Conservation (phyloP, 169 alveolate genomes). For the Babesia ovata region DNA sequence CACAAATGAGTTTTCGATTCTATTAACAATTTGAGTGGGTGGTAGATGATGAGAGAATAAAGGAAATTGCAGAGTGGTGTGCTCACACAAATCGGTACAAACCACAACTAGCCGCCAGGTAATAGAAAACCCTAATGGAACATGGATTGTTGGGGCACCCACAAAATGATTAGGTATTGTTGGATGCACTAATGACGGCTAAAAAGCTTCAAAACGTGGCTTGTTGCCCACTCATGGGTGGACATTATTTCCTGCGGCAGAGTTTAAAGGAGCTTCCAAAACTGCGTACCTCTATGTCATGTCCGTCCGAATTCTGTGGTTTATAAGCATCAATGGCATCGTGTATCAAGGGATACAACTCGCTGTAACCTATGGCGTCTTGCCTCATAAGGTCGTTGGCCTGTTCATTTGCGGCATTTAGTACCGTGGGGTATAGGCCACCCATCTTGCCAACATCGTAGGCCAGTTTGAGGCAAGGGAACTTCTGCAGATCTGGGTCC, state of each 20-base stretch:
- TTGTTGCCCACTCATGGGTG: constrained; percentile 2
- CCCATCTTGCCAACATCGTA: constrained; percentile 82
- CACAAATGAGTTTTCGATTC: no score
- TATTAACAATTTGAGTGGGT: no score
- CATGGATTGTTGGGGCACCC: no score
- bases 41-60: no score
- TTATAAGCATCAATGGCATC: constrained; percentile 34
- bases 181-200: no score
- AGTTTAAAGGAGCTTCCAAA: no score
- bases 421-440: constrained; percentile 81
- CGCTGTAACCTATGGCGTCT: constrained; percentile 53
- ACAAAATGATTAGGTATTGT: no score
- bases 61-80: no score
- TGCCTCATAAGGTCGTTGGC: constrained; percentile 77
- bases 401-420: constrained; percentile 84
- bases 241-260: neutral
- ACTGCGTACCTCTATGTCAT: constrained; percentile 32
- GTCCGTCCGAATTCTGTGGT: constrained; percentile 2
- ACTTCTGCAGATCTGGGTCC: constrained; percentile 73
- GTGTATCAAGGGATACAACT: constrained; percentile 35
- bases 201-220: neutral
- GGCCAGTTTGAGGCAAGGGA: constrained; percentile 81
- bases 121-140: no score
- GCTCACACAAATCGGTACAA: no score
- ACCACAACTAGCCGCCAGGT: no score